Evolutionary conservation across 176 grass and related monocot species (phyloP), one percentile per base, ranked within the genome.

Genomic region (Ensete glaucum): DNA sequence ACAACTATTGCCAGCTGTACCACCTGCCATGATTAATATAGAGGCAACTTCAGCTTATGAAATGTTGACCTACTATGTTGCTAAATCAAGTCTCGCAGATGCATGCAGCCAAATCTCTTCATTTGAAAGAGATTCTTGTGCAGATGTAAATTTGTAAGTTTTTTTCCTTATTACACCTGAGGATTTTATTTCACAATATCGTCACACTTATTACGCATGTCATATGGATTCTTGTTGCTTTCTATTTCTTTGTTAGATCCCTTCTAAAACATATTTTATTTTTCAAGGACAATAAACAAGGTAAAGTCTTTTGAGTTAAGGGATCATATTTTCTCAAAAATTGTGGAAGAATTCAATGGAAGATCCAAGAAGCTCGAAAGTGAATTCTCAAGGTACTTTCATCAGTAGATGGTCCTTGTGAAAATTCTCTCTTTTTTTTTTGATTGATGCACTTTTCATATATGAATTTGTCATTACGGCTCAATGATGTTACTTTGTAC

Each of bases 1-100:
- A 78, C 88, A 93, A 73, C 81, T 98, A 81, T 76, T 98, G 48
- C 86, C 94, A 59, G 80, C 86, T 82, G 80, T 89, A 86, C 88
- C 87, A 74, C 82, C 88, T 82, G 17, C 75, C 43, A 69, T 93
- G 82, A 79, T 97, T 67, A 86, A 82, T 81, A 83, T 67, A 82
- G 79, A 93, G 81, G 88, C 90, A 80, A 81, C 73, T 67, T 72
- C 83, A 75, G 62, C 82, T 84, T 93, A 87, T 71, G 94, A 93
- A 84, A 91, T 83, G 27, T 76, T 80, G 15, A 85, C 85, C 76
- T 91, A 88, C 56, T 83, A 68, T 79, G 78, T 93, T 29, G 77
- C 94, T 60, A 85, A 93, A 86, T 64, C 86, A 16, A 85, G 90
- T 70, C 80, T 97, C 72, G 68, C 87, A 76, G 94, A 91, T 34